Evolutionary conservation across 805 yeast species (phyloP), one percentile per base, ranked within the genome.

Genomic region (Scheffersomyces stipitis): DNA sequence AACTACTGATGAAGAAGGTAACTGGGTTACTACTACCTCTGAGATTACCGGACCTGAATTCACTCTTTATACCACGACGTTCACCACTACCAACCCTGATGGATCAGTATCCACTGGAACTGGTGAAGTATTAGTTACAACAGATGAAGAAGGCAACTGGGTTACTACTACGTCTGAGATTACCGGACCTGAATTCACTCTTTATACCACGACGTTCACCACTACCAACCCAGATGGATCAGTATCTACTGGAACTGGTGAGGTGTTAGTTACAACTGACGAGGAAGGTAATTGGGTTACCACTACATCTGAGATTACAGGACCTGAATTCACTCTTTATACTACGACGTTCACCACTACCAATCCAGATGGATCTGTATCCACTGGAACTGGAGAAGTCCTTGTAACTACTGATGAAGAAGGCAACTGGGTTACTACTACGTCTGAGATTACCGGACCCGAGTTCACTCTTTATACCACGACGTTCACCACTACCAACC

Each of bases 401-500:
- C 28, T 45, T 27, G 47, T 51, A 15, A 50, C 58, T 4, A 52
- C 57, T 14, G 44, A 53, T 28, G 34, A 49, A 13, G 42, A 30
- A 6, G 55, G 53, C 20, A 24, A 33, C 4, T 41, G 38, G 14
- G 41, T 34, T 36, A 48, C 55, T 26, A 42, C 52, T 4, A 34
- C 46, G 2, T 36, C 51, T 18, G 36, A 38, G 24, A 23, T 39
- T 10, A 5, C 31, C 5, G 30, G 12, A 4, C 29, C 33, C 10
- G n/a, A n/a, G n/a, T 10, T 36, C 45, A 31, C 36, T 3, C 41
- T 36, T 7, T 51, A 42, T 43, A 48, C 54, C 32, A 48, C 55
- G 8, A 48, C 52, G n/a, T 38, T 44, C 31, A 32, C 39, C n/a
- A 40, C 46, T n/a, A 44, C 52, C 15, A 34, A 40, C 31, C 15